These are phyloP conservation scores for Avicennia marina DNA, from an alignment of 257 asterid genomes.

Conservation along the genomic window DNA sequence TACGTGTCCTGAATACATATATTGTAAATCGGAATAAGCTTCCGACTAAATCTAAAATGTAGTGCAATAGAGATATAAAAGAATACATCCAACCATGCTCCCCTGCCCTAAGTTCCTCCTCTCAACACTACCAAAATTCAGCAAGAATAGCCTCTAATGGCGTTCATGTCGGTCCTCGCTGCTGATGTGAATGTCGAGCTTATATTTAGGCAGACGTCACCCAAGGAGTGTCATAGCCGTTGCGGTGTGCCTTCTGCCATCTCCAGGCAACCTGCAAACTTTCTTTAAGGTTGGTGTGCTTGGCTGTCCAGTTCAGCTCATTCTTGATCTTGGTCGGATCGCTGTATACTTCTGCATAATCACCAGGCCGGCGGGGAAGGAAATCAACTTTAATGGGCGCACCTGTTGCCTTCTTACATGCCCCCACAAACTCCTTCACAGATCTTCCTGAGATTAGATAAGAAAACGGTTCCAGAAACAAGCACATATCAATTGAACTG, in stretches of 20 bases:
- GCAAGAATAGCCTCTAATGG: conserved; percentile 8
- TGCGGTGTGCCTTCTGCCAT: conserved; percentile 83
- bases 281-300: conserved; percentile 56
- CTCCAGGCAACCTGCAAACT: conserved; percentile 87
- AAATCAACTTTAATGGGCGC: conserved; percentile 67
- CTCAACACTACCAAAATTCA: conserved; percentile 7
- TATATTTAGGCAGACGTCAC: conserved; percentile 37
- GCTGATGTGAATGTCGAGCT: conserved; percentile 17
- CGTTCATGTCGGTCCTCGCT: conserved; percentile 34
- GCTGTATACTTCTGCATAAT: conserved; percentile 89
- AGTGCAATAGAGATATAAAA: conserved; percentile 21
- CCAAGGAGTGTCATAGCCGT: conserved; percentile 54
- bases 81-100: conserved; percentile 25
- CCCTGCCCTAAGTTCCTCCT: conserved; percentile 14
- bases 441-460: conserved; percentile 60
- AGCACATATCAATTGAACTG: neutral
- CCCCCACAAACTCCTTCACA: conserved; percentile 92
- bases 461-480: conserved; percentile 1
- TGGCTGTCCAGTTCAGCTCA: conserved; percentile 88
- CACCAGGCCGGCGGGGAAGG: conserved; percentile 91
- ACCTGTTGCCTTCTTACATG: conserved; percentile 91
- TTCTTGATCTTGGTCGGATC: conserved; percentile 67
- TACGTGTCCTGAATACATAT: no score
- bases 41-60: conserved; percentile 6
- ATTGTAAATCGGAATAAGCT: conserved; percentile 3